Base-by-base conservation (phyloP, 345 rosid genomes). In the Adansonia digitata region DNA sequence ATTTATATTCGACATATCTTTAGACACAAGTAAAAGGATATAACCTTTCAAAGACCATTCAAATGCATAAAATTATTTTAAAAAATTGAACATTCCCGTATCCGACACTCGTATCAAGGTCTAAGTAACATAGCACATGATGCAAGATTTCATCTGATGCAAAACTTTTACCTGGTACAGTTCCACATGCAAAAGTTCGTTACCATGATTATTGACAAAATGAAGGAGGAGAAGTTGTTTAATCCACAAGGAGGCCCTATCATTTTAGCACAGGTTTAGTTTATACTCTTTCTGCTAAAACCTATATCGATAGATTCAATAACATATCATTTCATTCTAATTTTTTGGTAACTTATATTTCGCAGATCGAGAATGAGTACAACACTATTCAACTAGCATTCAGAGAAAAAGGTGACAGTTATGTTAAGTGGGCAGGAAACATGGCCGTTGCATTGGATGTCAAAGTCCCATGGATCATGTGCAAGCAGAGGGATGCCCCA, bases 381-480 rank as follows among this genome's bases (percentile, higher is more conserved):
- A 83, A 84, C 56, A 87, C 92, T 1, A 85, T 95, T 59, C 90
- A 90, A 81, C 84, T 71, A 3, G 90, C 96, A 35, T 95, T 85
- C 63, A 84, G 74, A 80, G 87, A 88, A 60, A 51, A 42, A n/a
- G 99, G 98, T 5, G 34, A 69, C 18, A 81, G 71, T 22, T 95
- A 95, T 79, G 78, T 90, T 70, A 87, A 87, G 39, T 93, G 99
- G 97, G 90, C 96, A 27, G 85, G 86, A 72, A 82, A 87, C 20
- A 51, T 93, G 74, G 98, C 92, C 15, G 48, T 83, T 63, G 81
- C 77, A 7, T 76, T 84, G 69, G 46, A 91, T 2, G 70, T 80
- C n/a, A 94, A 94, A 17, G 88, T 95, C 42, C 99, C 99, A 37
- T 95, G 99, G 99, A 76, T 88, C 60, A 91, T 95, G 98, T 91